phyloP scores from a whole-genome alignment of 768 basidiomycete genomes.

The Coprinopsis sp. region DNA sequence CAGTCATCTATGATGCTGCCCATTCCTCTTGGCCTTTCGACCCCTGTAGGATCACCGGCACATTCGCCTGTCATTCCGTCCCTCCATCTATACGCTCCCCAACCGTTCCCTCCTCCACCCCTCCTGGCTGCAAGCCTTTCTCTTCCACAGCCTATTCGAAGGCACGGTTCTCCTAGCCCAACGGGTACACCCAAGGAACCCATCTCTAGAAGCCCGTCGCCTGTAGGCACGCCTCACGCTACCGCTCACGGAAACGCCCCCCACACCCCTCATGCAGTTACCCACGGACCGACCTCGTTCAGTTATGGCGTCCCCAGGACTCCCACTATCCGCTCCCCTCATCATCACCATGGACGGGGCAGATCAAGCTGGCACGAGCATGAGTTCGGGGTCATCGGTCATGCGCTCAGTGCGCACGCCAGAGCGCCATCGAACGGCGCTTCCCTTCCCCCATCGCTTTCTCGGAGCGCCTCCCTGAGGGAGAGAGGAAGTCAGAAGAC shows the following conservation, averaged over 20 bases:
- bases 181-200: neutral
- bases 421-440: neutral
- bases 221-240: neutral
- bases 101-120: neutral
- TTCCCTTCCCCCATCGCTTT: conserved; percentile 1
- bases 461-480: conserved; percentile 1
- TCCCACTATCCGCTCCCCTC: too few relatives aligned
- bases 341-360: too few relatives aligned
- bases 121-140: conserved; percentile 2
- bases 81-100: neutral
- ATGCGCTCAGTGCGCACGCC: neutral
- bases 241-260: neutral
- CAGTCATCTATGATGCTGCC: conserved; percentile 6
- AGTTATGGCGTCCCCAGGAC: too few relatives aligned
- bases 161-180: neutral
- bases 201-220: neutral
- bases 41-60: neutral
- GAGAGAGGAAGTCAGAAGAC: neutral
- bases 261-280: too few relatives aligned
- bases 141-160: neutral
- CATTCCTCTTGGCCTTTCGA: neutral
- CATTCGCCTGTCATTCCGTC: conserved; percentile 3
- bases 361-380: too few relatives aligned
- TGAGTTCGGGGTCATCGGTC: too few relatives aligned
- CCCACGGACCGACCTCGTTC: too few relatives aligned